Evolutionary conservation across 345 rosid genomes (phyloP).

Genomic region (Camelina neglecta): DNA sequence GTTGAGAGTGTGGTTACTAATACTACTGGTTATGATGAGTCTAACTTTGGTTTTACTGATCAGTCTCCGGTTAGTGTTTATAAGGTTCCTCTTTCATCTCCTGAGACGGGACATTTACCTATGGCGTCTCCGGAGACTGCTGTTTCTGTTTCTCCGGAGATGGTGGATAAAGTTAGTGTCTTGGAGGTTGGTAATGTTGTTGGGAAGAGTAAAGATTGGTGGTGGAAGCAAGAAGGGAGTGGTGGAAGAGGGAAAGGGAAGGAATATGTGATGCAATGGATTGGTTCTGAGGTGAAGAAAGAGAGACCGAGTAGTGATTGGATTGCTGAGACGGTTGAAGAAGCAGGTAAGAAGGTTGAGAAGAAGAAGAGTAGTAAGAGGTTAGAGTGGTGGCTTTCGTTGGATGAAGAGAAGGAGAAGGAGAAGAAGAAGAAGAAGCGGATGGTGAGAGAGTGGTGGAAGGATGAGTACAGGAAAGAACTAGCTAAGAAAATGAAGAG

Average conservation of each 20-base stretch:
- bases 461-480: slow-evolving; percentile 88
- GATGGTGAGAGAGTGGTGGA: slow-evolving; percentile 96
- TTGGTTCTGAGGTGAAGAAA: slow-evolving; percentile 78
- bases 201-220: slow-evolving; percentile 58
- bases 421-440: slow-evolving; percentile 64
- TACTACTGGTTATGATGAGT: slow-evolving; percentile 68
- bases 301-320: slow-evolving; percentile 80
- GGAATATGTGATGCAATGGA: slow-evolving; percentile 93
- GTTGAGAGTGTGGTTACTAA: slow-evolving; percentile 74
- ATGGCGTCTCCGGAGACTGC: slow-evolving; percentile 44
- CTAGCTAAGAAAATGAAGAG: slow-evolving; percentile 69
- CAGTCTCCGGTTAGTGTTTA: slow-evolving; percentile 63
- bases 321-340: slow-evolving; percentile 52
- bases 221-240: slow-evolving; percentile 68
- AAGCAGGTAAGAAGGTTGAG: slow-evolving; percentile 47
- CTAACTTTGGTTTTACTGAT: slow-evolving; percentile 56
- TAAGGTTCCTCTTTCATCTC: slow-evolving; percentile 50
- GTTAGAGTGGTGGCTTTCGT: slow-evolving; percentile 88
- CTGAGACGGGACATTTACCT: slow-evolving; percentile 46
- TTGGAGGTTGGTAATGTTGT: slow-evolving; percentile 50
- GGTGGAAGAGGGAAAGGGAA: slow-evolving; percentile 59
- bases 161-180: slow-evolving; percentile 37
- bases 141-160: slow-evolving; percentile 44
- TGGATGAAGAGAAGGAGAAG: slow-evolving; percentile 72
- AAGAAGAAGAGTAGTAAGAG: slow-evolving; percentile 58